Base-by-base conservation (phyloP, 371 early-diverging fungal species). In the Mucor irregularis region DNA sequence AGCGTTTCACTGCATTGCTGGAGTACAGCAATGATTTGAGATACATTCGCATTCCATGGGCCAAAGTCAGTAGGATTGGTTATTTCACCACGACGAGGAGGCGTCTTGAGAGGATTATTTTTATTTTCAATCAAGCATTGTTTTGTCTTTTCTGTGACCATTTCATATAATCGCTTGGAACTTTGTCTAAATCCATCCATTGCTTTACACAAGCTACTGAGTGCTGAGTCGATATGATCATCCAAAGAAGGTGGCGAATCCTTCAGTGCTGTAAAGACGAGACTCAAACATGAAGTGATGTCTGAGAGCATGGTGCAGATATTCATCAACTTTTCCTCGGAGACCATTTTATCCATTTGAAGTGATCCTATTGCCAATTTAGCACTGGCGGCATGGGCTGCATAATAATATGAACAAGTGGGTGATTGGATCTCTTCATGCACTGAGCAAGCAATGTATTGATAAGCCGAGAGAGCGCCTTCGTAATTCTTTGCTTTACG, bases 401-500 rank as follows among this genome's bases (percentile, higher is more conserved):
- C 56, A 49, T 73, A 66, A 52, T 65, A 76, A 22, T 63, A 73
- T 7, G 16, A 62, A 10, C 58, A 53, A 9, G 50, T 26, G 13
- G 49, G 13, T 4, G 47, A 30, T 11, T 39, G 42, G 2, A 70
- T 33, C 0, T 66, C 24, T 13, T 39, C 34, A 17, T 50, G 52
- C 9, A 76, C 16, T 2, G 73, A 60, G 6, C 53, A 35, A 31
- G 67, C 55, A 61, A 73, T 69, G 1, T 39, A 54, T 16, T 68
- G 66, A 28, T 62, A 71, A 5, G 74, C 77, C 34, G 58, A 58
- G 16, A 62, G 63, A 0, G 57, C 40, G 4, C 68, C 71, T 17
- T 48, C 49, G 17, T 65, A 61, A 33, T 64, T 70, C n/a, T 64
- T 66, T 14, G 60, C 51, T 56, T 76, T 76, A 37, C 65, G 54